Evolutionary conservation across 352 stramenopile genomes (phyloP).

Genomic region (Phytophthora aleatoria): DNA sequence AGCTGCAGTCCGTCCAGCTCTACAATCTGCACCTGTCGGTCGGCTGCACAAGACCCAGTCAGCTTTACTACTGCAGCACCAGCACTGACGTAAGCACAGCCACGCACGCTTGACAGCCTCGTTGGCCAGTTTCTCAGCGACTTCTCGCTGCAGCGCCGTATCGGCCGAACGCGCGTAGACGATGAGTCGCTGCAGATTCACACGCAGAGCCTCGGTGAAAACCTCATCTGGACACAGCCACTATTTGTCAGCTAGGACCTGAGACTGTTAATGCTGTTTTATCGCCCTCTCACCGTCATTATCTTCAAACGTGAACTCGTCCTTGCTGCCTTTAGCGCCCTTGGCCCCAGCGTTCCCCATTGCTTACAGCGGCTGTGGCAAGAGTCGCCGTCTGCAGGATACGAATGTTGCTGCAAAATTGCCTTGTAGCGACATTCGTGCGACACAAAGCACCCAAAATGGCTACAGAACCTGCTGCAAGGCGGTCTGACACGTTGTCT

Average conservation of each 20-base stretch:
- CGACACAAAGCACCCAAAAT: background rate
- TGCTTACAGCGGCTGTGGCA: background rate
- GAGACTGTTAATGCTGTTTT: background rate
- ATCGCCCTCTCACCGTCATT: conserved; percentile 38
- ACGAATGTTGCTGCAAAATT: background rate
- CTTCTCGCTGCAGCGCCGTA: conserved; percentile 88
- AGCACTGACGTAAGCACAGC: background rate
- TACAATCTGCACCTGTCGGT: conserved; percentile 94
- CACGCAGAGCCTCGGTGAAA: conserved; percentile 87
- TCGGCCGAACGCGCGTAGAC: conserved; percentile 93
- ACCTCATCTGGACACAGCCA: conserved; percentile 63
- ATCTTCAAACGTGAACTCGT: conserved; percentile 85
- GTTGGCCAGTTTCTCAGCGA: conserved; percentile 95
- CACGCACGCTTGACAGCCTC: conserved; percentile 92
- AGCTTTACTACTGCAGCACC: background rate
- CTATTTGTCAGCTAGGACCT: background rate
- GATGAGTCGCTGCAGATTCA: conserved; percentile 93
- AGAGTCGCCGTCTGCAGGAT: conserved; percentile 8
- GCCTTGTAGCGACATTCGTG: background rate
- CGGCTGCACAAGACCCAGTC: conserved; percentile 49
- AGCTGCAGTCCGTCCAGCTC: conserved; percentile 93
- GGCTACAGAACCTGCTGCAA: no score
- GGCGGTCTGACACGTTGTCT: no score
- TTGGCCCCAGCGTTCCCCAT: conserved; percentile 65
- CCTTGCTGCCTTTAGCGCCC: conserved; percentile 69